phyloP scores from a whole-genome alignment of 768 basidiomycete species.

The Solioccasus polychromus region DNA sequence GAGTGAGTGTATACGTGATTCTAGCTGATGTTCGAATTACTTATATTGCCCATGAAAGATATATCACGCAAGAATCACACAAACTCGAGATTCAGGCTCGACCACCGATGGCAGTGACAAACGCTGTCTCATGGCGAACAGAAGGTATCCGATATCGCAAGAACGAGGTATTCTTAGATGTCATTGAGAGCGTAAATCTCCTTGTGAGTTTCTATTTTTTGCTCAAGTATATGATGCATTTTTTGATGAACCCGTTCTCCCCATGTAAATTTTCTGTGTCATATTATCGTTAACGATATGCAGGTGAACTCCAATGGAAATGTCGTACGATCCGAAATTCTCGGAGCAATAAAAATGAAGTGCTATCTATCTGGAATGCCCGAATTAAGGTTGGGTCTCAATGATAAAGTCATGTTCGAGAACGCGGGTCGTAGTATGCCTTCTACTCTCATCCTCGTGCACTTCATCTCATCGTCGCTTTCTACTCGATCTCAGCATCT shows the following conservation, averaged over 20 bases:
- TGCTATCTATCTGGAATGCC: slow-evolving; percentile 99
- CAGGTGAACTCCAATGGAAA: slow-evolving; percentile 97
- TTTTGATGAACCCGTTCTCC: no score
- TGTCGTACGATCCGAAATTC: slow-evolving; percentile 94
- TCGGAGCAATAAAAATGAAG: slow-evolving; percentile 99
- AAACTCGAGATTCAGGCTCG: slow-evolving; percentile 92
- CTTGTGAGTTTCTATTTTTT: no score
- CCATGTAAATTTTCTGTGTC: no score
- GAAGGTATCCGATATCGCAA: no score
- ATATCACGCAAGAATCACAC: slow-evolving; percentile 98
- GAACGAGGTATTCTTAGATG: slow-evolving; percentile 99
- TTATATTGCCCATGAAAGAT: slow-evolving; percentile 42
- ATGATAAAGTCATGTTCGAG: slow-evolving; percentile 99
- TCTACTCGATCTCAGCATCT: slow-evolving; percentile 24
- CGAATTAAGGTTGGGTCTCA: slow-evolving; percentile 89
- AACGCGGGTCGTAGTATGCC: slow-evolving; percentile 88
- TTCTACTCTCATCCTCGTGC: neutral
- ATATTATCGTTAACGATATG: neutral
- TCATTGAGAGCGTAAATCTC: slow-evolving; percentile 96
- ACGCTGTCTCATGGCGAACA: slow-evolving; percentile 98
- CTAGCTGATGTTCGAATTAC: neutral
- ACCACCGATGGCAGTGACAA: slow-evolving; percentile 95
- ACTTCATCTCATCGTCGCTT: neutral
- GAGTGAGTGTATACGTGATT: slow-evolving; percentile 71
- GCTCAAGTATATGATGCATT: neutral